These are phyloP conservation scores for Amanita muscaria DNA, from an alignment of 768 basidiomycete genomes.

Conservation along the genomic window DNA sequence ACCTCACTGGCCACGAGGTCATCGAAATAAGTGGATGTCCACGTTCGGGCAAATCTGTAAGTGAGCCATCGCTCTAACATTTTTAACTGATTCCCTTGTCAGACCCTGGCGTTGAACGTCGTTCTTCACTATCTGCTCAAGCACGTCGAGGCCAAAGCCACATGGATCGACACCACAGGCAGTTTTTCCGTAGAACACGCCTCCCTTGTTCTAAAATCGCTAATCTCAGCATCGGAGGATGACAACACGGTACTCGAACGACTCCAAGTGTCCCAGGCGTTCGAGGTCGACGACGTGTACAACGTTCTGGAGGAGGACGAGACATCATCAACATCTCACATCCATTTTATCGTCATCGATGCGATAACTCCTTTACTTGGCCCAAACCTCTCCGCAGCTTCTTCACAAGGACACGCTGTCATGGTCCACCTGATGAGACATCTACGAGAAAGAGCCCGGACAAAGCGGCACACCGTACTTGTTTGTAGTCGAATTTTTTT, in stretches of 20 bases:
- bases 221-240: slow-evolving; percentile 19
- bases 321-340: too few species aligned
- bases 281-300: slow-evolving; percentile 48
- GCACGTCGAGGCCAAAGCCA: slow-evolving; percentile 27
- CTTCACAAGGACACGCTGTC: slow-evolving; percentile 67
- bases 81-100: not conserved
- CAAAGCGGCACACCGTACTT: slow-evolving; percentile 37
- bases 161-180: slow-evolving; percentile 71
- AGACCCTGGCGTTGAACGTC: slow-evolving; percentile 57
- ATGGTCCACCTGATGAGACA: slow-evolving; percentile 68
- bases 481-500: slow-evolving; percentile 24
- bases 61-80: slow-evolving; percentile 12
- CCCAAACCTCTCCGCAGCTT: slow-evolving; percentile 52
- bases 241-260: slow-evolving; percentile 36
- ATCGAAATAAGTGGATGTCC: slow-evolving; percentile 63
- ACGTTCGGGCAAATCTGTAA: slow-evolving; percentile 62
- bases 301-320: slow-evolving; percentile 33
- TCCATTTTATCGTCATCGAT: slow-evolving; percentile 51
- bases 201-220: slow-evolving; percentile 24
- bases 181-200: slow-evolving; percentile 51
- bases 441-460: slow-evolving; percentile 41
- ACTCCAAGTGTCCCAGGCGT: slow-evolving; percentile 48
- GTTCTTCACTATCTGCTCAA: slow-evolving; percentile 42
- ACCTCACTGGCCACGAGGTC: slow-evolving; percentile 42
- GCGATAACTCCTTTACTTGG: slow-evolving; percentile 54